phyloP scores from a whole-genome alignment of 352 stramenopile genomes.

The Phytophthora megakarya region DNA sequence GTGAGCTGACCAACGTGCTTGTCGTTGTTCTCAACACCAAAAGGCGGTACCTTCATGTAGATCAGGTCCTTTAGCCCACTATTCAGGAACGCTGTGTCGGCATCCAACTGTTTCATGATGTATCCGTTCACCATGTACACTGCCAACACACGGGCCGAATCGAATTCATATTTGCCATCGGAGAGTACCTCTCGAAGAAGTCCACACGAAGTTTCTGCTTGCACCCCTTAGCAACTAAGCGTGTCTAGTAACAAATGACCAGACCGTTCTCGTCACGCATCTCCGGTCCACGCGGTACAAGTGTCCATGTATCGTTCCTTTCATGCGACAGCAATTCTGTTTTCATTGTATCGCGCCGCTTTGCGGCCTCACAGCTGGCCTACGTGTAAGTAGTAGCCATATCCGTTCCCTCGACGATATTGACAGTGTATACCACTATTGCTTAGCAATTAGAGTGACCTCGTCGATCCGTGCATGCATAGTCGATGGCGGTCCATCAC shows the following conservation, averaged over 20 bases:
- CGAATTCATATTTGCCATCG: slow-evolving; percentile 14
- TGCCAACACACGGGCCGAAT: slow-evolving; percentile 9
- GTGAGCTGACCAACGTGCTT: slow-evolving; percentile 15
- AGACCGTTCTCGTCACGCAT: not conserved
- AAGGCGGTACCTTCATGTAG: slow-evolving; percentile 9
- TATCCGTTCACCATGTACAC: not conserved
- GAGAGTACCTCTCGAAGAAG: slow-evolving; percentile 6
- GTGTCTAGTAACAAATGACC: slow-evolving; percentile 1
- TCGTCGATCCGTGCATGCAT: slow-evolving; percentile 12
- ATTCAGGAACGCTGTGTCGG: slow-evolving; percentile 13
- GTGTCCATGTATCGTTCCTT: slow-evolving; percentile 6
- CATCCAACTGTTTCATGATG: slow-evolving; percentile 3
- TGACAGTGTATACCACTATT: slow-evolving; percentile 9
- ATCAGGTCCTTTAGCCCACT: not conserved
- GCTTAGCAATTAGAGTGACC: slow-evolving; percentile 9
- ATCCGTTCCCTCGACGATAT: slow-evolving; percentile 6
- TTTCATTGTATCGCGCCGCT: not conserved
- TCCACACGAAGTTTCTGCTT: slow-evolving; percentile 8
- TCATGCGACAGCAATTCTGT: slow-evolving; percentile 5
- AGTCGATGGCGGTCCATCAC: not conserved
- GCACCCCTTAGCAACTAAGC: slow-evolving; percentile 3
- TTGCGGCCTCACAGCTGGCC: not conserved
- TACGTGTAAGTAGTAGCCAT: slow-evolving; percentile 9
- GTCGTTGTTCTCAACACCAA: not conserved
- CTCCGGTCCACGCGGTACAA: not conserved